Evolutionary conservation across 768 basidiomycete genomes (phyloP), one percentile per base, ranked within the genome.

Genomic region (Tulasnella sp.): DNA sequence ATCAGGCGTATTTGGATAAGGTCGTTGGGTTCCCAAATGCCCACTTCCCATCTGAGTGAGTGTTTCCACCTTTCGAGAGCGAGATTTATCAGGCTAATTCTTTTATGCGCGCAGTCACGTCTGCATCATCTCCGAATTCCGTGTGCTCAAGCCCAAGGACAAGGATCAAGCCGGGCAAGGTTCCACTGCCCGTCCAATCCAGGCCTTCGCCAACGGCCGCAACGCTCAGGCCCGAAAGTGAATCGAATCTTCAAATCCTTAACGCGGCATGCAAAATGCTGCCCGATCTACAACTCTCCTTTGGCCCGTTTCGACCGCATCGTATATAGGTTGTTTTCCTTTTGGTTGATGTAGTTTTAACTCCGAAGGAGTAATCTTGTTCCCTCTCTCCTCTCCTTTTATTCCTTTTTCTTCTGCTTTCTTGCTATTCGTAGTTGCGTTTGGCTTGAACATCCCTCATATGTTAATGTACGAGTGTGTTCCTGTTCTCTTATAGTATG

Each of bases 41-140:
- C 1, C 95, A 98, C 83, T 98, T 96, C 88, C 95, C 97, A 32
- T 96, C 95, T 79, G 96, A 98, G 96, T 98, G 84, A 83, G 95
- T 91, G 70, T 79, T 80, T 79, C 37, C 35, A 40, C 11, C 6
- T 26, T 32, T 23, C n/a, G 16, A n/a, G n/a, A 7, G 42, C 70
- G 70, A 77, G 67, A 70, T 46, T 51, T 70, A 77, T 72, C 80
- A 77, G 67, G 73, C 69, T 75, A 7, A 37, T 57, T 5, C 26
- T 16, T 42, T 39, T 78, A 79, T 72, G 73, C 26, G 75, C 72
- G 75, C 82, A 94, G 93, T 83, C 93, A 95, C 82, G 84, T 95
- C 77, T 90, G 89, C 79, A 87, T 94, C 79, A 86, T 89, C 80
- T 85, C 88, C 82, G 91, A 94, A 83, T 93, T 95, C 87, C 90